Conservation (phyloP, 202 grass and related monocot species). For the Digitaria exilis region DNA sequence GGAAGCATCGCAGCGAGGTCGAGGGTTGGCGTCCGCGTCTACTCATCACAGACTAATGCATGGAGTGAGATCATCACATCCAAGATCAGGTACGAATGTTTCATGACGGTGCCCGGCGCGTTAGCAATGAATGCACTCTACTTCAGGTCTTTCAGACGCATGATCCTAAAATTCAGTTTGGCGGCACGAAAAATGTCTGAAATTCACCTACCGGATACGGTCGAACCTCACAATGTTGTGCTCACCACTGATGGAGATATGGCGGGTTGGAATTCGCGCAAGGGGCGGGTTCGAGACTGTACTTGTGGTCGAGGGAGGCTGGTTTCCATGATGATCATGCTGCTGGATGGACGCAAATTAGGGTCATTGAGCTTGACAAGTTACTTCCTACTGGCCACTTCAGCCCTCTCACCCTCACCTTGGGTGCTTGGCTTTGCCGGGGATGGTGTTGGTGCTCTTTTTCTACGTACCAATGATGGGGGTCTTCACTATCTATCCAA, state of each 20-base stretch:
- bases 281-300: neutral
- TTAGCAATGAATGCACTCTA: neutral
- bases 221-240: fast-evolving
- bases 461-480: neutral
- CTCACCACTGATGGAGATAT: neutral
- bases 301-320: neutral
- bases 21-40: neutral
- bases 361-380: neutral
- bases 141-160: neutral
- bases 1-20: neutral
- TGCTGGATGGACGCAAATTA: neutral
- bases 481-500: neutral
- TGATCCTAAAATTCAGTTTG: neutral
- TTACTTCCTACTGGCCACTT: too few relatives aligned
- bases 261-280: neutral
- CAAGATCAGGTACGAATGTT: neutral
- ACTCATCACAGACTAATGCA: neutral
- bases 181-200: neutral
- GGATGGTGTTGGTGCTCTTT: neutral
- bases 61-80: neutral
- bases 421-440: neutral
- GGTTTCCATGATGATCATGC: too few relatives aligned
- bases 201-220: neutral
- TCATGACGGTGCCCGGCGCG: too few relatives aligned
- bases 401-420: neutral